Conservation (phyloP, 306 rosid species). For the Rosa lucieae region DNA sequence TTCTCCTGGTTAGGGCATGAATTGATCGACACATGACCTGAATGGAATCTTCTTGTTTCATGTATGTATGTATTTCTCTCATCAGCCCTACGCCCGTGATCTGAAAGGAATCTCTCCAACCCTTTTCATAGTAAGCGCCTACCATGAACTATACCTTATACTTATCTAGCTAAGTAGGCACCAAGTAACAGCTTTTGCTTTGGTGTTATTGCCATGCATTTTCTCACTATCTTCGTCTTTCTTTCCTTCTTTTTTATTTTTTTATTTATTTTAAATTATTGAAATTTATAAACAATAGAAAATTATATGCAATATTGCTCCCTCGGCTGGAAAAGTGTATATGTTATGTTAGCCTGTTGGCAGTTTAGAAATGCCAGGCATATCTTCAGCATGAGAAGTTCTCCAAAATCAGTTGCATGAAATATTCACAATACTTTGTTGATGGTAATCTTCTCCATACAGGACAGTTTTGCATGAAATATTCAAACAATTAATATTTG, state of each 20-base stretch:
- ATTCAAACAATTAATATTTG: too few relatives aligned
- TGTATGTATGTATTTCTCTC: slow-evolving; percentile 16
- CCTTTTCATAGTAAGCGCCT: slow-evolving; percentile 10
- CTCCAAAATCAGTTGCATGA: neutral
- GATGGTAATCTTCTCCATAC: too few relatives aligned
- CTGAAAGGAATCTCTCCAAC: slow-evolving; percentile 32
- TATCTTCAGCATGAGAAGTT: too few relatives aligned
- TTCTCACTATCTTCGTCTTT: neutral
- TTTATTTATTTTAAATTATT: too few relatives aligned
- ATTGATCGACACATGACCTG: slow-evolving; percentile 37
- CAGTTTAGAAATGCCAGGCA: too few relatives aligned
- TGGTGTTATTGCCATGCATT: neutral
- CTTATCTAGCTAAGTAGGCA: neutral
- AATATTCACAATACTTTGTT: neutral
- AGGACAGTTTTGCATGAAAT: too few relatives aligned
- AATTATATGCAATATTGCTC: neutral
- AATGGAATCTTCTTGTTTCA: slow-evolving; percentile 50
- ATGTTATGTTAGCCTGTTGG: too few relatives aligned
- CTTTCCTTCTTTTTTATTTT: too few relatives aligned
- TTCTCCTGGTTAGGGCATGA: slow-evolving; percentile 31
- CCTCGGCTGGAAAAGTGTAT: neutral
- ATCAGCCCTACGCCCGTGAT: slow-evolving; percentile 20
- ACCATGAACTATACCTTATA: slow-evolving; percentile 1
- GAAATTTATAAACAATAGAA: too few relatives aligned
- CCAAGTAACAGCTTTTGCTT: neutral